Conservation (phyloP, 352 stramenopile species). For the Pythium brassicae region DNA sequence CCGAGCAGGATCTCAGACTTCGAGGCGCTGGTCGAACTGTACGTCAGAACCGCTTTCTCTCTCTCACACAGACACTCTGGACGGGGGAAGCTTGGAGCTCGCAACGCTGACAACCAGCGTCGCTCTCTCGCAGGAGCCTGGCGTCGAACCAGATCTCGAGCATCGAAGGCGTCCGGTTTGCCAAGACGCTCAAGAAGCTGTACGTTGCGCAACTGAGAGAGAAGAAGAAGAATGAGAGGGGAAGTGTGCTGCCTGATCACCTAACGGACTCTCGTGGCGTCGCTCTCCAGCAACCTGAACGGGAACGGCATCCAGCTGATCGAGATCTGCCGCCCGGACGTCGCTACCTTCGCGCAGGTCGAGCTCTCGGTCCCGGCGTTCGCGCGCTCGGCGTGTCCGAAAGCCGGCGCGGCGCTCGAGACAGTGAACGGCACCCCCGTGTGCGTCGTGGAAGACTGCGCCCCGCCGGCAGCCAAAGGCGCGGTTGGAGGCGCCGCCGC, state of each 20-base stretch:
- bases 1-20: constrained; percentile 39
- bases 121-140: constrained; percentile 39
- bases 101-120: too few species aligned
- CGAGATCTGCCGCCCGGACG: constrained; percentile 41
- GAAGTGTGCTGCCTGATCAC: too few species aligned
- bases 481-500: too few species aligned
- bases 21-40: constrained; percentile 50
- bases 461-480: background rate
- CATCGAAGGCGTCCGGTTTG: constrained; percentile 43
- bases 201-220: constrained; percentile 3
- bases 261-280: too few species aligned
- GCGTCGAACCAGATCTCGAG: constrained; percentile 47
- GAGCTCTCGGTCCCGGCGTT: constrained; percentile 9
- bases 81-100: background rate
- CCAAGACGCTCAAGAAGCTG: constrained; percentile 41
- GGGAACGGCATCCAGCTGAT: constrained; percentile 44
- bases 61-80: background rate
- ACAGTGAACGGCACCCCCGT: constrained; percentile 5
- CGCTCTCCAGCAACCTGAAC: constrained; percentile 18
- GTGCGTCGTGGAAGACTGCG: constrained; percentile 10
- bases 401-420: background rate
- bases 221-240: too few species aligned
- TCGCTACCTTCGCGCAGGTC: constrained; percentile 33
- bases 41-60: constrained; percentile 9
- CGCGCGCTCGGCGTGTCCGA: constrained; percentile 18